These are phyloP conservation scores for Solanum raphanifolium DNA, from an alignment of 257 asterid genomes.

Conservation along the genomic window DNA sequence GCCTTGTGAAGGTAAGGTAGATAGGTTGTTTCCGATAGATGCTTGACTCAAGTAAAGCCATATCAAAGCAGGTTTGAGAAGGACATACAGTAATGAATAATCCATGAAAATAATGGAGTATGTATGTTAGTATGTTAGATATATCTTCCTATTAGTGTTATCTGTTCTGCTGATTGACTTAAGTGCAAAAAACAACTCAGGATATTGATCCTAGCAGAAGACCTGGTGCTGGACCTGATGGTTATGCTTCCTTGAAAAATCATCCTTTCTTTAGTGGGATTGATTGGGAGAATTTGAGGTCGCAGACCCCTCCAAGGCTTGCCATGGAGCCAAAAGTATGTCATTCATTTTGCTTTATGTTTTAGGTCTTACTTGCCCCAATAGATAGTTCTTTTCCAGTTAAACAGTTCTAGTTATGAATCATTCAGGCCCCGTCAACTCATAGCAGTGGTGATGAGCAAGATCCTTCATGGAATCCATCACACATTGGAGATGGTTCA, in stretches of 20 bases:
- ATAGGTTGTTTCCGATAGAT: neutral
- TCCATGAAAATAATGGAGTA: neutral
- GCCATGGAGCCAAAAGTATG: slow-evolving; percentile 65
- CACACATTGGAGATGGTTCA: slow-evolving; percentile 68
- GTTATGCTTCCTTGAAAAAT: slow-evolving; percentile 67
- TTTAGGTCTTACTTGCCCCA: neutral
- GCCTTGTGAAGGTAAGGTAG: neutral
- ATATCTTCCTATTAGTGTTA: neutral
- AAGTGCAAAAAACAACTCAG: slow-evolving; percentile 24
- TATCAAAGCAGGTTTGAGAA: neutral
- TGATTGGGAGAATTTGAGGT: slow-evolving; percentile 66
- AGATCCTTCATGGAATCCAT: slow-evolving; percentile 76
- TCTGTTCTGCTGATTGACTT: neutral
- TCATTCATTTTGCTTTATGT: neutral
- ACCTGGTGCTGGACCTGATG: slow-evolving; percentile 82
- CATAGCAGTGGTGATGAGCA: slow-evolving; percentile 36
- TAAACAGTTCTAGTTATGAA: slow-evolving; percentile 17
- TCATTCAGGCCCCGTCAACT: slow-evolving; percentile 1
- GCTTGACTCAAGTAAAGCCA: neutral
- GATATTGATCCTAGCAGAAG: slow-evolving; percentile 86
- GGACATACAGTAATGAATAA: neutral
- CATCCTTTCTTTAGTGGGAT: slow-evolving; percentile 79
- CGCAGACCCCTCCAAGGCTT: slow-evolving; percentile 65
- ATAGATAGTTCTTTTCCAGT: neutral
- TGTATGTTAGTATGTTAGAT: neutral